Evolutionary conservation across 2,329 filamentous ascomycete genomes (phyloP).

Genomic region (Sporothrix curviconia): DNA sequence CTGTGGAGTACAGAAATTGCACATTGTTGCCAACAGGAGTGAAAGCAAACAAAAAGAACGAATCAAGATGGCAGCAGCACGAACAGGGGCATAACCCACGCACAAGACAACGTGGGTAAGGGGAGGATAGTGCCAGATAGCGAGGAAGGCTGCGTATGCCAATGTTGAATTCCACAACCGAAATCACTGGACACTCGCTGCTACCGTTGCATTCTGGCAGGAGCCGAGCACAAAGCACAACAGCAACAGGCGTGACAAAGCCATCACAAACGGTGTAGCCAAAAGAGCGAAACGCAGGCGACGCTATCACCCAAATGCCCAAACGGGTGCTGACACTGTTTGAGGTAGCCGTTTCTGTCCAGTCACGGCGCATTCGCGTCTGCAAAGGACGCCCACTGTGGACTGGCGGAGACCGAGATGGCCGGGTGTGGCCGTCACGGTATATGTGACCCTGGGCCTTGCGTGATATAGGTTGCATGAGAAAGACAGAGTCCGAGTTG

Average conservation of each 20-base stretch:
- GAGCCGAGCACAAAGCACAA: background rate
- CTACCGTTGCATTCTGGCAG: slow-evolving; percentile 3
- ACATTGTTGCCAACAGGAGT: too few relatives aligned
- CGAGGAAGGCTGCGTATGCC: background rate
- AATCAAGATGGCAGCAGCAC: background rate
- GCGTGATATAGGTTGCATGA: slow-evolving; percentile 4
- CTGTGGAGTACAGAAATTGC: too few relatives aligned
- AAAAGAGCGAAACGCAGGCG: background rate
- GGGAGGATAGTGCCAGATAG: background rate
- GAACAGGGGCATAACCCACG: background rate
- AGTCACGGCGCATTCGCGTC: background rate
- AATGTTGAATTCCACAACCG: background rate
- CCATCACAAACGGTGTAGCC: background rate
- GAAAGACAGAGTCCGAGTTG: background rate
- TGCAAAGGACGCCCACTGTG: background rate
- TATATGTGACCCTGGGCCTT: slow-evolving; percentile 1
- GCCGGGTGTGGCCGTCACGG: slow-evolving; percentile 1
- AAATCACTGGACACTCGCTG: background rate
- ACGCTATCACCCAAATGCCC: background rate
- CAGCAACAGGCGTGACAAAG: background rate
- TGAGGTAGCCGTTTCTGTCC: background rate
- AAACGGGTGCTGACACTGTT: background rate
- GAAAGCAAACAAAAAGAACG: background rate
- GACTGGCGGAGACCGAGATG: background rate
- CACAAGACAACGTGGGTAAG: slow-evolving; percentile 1